Conservation (phyloP, 148 eudicot species). For the Polygonum aviculare region DNA sequence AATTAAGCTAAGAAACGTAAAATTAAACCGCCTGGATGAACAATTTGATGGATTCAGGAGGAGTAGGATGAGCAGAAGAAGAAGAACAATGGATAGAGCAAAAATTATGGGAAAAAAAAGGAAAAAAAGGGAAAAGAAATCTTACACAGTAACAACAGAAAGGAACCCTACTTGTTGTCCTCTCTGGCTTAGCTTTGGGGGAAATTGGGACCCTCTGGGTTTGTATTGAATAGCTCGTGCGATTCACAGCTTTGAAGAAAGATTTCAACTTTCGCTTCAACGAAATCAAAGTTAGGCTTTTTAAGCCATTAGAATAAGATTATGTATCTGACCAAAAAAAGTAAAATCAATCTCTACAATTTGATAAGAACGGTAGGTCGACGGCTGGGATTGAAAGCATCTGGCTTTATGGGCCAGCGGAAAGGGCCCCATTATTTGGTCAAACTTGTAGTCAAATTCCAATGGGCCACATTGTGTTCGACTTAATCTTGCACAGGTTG, state of each 20-base stretch:
- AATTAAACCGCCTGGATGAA: background rate
- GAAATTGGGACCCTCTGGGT: slow-evolving; percentile 26
- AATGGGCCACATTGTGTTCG: background rate
- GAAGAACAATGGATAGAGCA: background rate
- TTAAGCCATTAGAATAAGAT: background rate
- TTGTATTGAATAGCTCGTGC: background rate
- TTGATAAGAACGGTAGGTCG: background rate
- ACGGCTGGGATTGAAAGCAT: slow-evolving; percentile 18
- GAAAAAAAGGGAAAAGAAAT: slow-evolving; percentile 26
- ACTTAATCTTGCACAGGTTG: too few species aligned
- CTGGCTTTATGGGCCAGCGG: slow-evolving; percentile 14
- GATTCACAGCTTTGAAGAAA: background rate
- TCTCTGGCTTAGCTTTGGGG: slow-evolving; percentile 14
- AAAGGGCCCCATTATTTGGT: slow-evolving; percentile 12
- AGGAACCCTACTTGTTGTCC: slow-evolving; percentile 49
- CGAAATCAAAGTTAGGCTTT: background rate
- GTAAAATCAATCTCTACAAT: background rate
- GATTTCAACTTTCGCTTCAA: background rate
- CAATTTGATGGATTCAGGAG: background rate
- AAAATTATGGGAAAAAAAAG: background rate
- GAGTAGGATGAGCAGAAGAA: background rate
- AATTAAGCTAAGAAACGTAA: slow-evolving; percentile 9
- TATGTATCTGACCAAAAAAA: background rate
- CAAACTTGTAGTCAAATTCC: slow-evolving; percentile 9
- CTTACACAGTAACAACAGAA: slow-evolving; percentile 14